These are phyloP conservation scores for Simmondsia chinensis DNA, from an alignment of 148 eudicot species.

Conservation along the genomic window DNA sequence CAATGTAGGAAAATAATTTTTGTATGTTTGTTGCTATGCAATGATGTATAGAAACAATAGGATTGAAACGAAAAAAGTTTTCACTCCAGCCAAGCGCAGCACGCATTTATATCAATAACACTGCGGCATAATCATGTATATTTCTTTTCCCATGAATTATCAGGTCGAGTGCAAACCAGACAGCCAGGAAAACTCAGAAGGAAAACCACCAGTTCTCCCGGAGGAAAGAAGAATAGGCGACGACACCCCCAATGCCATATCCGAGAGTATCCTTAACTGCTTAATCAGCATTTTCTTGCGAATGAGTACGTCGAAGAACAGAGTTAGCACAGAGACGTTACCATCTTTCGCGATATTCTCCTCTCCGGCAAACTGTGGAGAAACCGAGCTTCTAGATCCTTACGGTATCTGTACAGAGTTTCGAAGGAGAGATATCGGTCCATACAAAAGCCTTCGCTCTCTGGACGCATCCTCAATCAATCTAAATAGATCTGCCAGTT, in stretches of 20 bases:
- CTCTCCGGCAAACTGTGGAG: conserved; percentile 8
- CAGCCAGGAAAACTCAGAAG: conserved; percentile 19
- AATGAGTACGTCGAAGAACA: conserved; percentile 33
- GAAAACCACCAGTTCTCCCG: conserved; percentile 10
- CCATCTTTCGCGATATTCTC: too few relatives aligned
- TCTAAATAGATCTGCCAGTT: conserved; percentile 27
- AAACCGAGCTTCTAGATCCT: conserved; percentile 48
- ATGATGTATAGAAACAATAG: too few relatives aligned
- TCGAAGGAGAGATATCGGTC: conserved; percentile 46
- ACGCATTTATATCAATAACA: too few relatives aligned
- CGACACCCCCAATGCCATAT: conserved; percentile 47
- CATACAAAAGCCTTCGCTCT: conserved; percentile 37
- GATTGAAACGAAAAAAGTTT: too few relatives aligned
- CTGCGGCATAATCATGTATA: too few relatives aligned
- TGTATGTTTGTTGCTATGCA: too few relatives aligned
- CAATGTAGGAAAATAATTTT: too few relatives aligned
- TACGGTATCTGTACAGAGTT: too few relatives aligned
- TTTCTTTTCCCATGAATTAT: conserved; percentile 17
- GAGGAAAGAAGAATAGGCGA: conserved; percentile 21
- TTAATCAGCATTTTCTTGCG: conserved; percentile 44
- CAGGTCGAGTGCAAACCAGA: conserved; percentile 36
- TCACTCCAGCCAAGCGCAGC: too few relatives aligned
- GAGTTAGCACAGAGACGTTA: conserved; percentile 22
- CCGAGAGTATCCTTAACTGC: conserved; percentile 53
- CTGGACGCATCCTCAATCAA: conserved; percentile 43